Evolutionary conservation across 345 rosid species (phyloP), one percentile per base, ranked within the genome.

Genomic region (Rhodamnia argentea): DNA sequence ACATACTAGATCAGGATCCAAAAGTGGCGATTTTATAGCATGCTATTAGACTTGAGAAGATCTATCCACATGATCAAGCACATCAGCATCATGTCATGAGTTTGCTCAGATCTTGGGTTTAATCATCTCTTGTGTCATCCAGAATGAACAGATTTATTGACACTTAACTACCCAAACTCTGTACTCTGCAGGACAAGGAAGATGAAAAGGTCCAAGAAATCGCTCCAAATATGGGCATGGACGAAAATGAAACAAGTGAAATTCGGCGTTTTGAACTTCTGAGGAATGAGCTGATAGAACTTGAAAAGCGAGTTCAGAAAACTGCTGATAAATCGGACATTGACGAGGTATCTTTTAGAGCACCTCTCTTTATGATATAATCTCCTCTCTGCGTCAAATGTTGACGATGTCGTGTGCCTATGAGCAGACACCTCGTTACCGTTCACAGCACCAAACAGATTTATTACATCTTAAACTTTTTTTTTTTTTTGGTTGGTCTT

Each of bases 261-360:
- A 92, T 97, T 64, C 91, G 76, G 85, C 94, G 99, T 44, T 97
- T 95, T 47, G 98, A 96, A 90, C 89, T 93, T 86, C 87, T 97
- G 50, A 94, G 96, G 90, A 96, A 91, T 86, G 99, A 97, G 89
- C 94, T 97, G 51, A 94, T 96, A 85, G 98, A 97, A 91, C 98
- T 97, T 84, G 99, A 97, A 90, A 93, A 92, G 88, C 95, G 98
- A 82, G 97, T 97, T 86, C 96, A 93, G 89, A 93, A 88, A 89
- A 94, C 93, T 91, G 89, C 98, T 64, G 88, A 93, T 90, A 93
- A 93, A 76, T 91, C 95, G 27, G 94, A 90, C 87, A 91, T 86
- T 86, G 94, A 90, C 89, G 95, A 93, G 98, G 99, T 96, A 86
- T 82, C 74, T 87, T 54, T 15, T 84, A 27, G 84, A 56, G 86